Conservation (phyloP, 164 flowering plant species). For the Aristolochia fimbriata region DNA sequence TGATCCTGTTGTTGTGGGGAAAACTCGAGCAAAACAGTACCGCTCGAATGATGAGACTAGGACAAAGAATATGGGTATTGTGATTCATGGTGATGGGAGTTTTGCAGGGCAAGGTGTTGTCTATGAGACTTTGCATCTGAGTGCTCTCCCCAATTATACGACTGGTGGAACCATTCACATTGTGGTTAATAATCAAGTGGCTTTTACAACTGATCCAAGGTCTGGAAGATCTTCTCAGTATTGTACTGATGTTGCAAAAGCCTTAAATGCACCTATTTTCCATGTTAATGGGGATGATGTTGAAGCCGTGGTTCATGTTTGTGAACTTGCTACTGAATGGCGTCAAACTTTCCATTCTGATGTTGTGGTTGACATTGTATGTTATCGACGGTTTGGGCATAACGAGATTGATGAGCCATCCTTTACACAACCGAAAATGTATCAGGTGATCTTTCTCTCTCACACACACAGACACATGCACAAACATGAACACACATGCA, state of each 20-base stretch:
- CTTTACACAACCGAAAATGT: slow-evolving; percentile 98
- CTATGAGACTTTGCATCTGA: slow-evolving; percentile 92
- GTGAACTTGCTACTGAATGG: slow-evolving; percentile 98
- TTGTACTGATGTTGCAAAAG: slow-evolving; percentile 98
- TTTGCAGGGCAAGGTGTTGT: slow-evolving; percentile 99
- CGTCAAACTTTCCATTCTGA: slow-evolving; percentile 97
- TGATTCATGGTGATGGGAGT: slow-evolving; percentile 99
- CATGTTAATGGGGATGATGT: slow-evolving; percentile 97
- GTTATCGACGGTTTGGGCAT: slow-evolving; percentile 96
- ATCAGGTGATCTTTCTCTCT: slow-evolving; percentile 37
- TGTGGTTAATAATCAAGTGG: slow-evolving; percentile 95
- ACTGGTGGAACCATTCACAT: slow-evolving; percentile 98
- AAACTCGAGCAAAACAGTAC: slow-evolving; percentile 91
- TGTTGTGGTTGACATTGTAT: slow-evolving; percentile 92
- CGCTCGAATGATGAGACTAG: slow-evolving; percentile 76
- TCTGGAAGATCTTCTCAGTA: slow-evolving; percentile 94
- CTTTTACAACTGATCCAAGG: slow-evolving; percentile 96
- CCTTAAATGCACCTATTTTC: slow-evolving; percentile 86
- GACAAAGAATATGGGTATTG: slow-evolving; percentile 74
- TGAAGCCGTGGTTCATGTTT: slow-evolving; percentile 94
- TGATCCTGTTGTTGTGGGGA: slow-evolving; percentile 93
- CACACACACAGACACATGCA: too few relatives aligned
- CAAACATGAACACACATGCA: too few relatives aligned
- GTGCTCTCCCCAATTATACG: slow-evolving; percentile 95
- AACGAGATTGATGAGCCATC: slow-evolving; percentile 99